Percentiles rank a stretch among this genome's conserved stretches.
Conservation (phyloP, 73 alveolate species). For the Paraurostyla sp. region DNA sequence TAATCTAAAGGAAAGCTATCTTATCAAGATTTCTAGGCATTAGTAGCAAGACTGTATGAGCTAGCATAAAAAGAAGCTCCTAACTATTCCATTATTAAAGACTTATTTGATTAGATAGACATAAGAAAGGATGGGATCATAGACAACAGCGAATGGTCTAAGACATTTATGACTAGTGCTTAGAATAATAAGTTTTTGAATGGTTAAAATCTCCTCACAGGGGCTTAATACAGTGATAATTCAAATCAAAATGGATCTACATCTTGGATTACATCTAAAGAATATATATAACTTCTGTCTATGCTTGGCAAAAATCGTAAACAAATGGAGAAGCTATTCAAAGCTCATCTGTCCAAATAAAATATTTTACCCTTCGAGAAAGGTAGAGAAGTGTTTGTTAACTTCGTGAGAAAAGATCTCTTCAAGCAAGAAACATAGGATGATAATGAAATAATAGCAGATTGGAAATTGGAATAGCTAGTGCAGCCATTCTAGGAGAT, state of each 20-base stretch:
- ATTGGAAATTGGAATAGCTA: conserved; percentile 26
- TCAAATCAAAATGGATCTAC: conserved; percentile 1
- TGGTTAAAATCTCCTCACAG: neutral
- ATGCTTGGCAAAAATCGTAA: conserved; percentile 54
- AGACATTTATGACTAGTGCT: conserved; percentile 33
- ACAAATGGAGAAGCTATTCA: conserved; percentile 17
- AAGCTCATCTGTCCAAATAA: neutral
- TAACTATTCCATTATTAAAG: conserved; percentile 64
- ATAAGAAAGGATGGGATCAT: conserved; percentile 70
- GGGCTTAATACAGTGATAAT: neutral
- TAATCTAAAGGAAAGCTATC: conserved; percentile 64
- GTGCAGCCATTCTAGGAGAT: conserved; percentile 34
- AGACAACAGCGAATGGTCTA: conserved; percentile 63
- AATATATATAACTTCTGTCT: conserved; percentile 7
- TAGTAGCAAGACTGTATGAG: conserved; percentile 25
- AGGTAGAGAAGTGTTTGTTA: neutral
- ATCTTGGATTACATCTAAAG: conserved; percentile 52
- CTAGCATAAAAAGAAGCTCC: conserved; percentile 29
- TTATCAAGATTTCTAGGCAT: conserved; percentile 51
- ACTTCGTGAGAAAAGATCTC: neutral
- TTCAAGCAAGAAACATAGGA: neutral
- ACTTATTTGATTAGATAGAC: conserved; percentile 67
- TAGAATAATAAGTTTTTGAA: neutral
- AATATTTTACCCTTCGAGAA: neutral
- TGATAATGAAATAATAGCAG: neutral